Base-by-base conservation (phyloP, 768 basidiomycete genomes). In the Suillus bovinus region DNA sequence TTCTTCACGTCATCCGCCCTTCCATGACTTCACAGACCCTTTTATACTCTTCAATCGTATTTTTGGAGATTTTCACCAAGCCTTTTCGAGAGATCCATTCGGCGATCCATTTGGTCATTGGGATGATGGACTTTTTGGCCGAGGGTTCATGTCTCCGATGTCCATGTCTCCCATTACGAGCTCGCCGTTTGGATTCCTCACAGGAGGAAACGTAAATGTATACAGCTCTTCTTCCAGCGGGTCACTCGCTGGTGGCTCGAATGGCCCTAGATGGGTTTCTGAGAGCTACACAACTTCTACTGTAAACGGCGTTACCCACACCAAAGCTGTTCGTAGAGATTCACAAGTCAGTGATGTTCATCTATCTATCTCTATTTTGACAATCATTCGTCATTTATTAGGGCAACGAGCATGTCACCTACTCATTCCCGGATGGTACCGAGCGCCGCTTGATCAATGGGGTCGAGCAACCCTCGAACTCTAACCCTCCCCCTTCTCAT, bases 331-430 rank as follows among this genome's bases (percentile, higher is more conserved):
- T 76, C 82, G 72, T 70, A 81, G 64, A 71, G 89, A 93, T 68
- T 80, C 77, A 44, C 71, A 86, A 41, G 91, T 91, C 68, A 66
- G 87, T 73, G 17, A 34, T 59, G 5, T 20, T 55, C 58, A 36
- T 44, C 8, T 41, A 31, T 17, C 10, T n/a, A 36, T 60, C 7
- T 11, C 16, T n/a, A 49, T 60, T 5, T 59, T 56, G 59, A 47
- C 38, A 38, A 58, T 60, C 59, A 59, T 67, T 55, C 56, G 60
- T 69, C 47, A 50, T 62, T 44, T 22, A 54, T 50, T 64, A 93
- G 90, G 91, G 91, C 3, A 90, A 90, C 66, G 88, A 90, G 67
- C 88, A 91, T 71, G 77, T 89, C 53, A 86, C 82, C 14, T 84
- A 85, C 58, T 85, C 80, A 9, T 83, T 82, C 61, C 83, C 86